Evolutionary conservation across 2,329 filamentous ascomycete genomes (phyloP), one percentile per base, ranked within the genome.

Genomic region (Graphilbum sp.): DNA sequence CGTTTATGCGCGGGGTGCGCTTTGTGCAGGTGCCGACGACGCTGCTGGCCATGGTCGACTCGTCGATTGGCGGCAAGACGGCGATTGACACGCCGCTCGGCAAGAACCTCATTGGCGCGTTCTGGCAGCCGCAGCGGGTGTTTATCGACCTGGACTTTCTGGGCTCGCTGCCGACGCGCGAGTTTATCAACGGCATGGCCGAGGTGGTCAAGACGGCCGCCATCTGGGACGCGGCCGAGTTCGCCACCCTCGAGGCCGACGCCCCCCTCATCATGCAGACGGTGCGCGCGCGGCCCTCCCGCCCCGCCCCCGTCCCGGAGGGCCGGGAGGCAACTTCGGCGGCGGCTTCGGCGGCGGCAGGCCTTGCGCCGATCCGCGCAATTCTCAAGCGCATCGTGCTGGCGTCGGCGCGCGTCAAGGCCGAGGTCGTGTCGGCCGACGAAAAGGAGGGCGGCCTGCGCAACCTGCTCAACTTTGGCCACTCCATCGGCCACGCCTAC

Each of bases 171-270:
- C 87, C 88, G 1, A 77, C 79, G 46, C 72, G 90, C 47, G 88
- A 98, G 59, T 88, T 98, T 53, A 86, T 95, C 59, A 98, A 98
- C 56, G 90, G 90, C 43, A 95, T 98, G 88, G 90, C 88, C 20
- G 90, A 98, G 62, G 88, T 98, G 23, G 72, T 95, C 55, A 95
- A 95, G 71, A 98, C 90, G 4, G 90, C 90, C 3, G 90, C 90
- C 38, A 96, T 98, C 49, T 95, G 88, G 74, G 75, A 93, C 51
- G 85, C 92, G 57, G 61, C 67, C 10, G 88, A 95, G 52, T 98
- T 98, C 54, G 70, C 78, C 32, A 63, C 79, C 12, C 66, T 98
- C 16, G 90, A 98, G 55, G 67, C 80, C 47, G 84, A 90, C 50
- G 86, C 87, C 2, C 63, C 78, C 29, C 61, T 68, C 5, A 86